Conservation (phyloP, 2,329 filamentous ascomycete genomes). For the Botrytis tulipae region DNA sequence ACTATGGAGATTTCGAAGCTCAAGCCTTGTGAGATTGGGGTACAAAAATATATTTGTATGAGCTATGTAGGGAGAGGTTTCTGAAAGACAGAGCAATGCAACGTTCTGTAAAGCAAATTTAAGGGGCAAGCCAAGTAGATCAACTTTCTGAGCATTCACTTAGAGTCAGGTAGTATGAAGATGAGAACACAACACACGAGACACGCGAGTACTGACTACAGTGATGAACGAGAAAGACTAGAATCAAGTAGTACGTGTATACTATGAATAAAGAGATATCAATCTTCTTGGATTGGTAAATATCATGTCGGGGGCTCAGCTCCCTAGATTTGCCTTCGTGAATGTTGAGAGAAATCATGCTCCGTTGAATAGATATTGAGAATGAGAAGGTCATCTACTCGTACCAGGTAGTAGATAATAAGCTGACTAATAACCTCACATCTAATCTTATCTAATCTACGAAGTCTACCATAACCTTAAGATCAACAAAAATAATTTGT, state of each 20-base stretch:
- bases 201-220: neutral
- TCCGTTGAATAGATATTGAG: neutral
- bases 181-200: neutral
- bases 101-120: neutral
- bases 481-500: slow-evolving; percentile 12
- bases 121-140: neutral
- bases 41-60: neutral
- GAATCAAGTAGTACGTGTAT: neutral
- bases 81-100: neutral
- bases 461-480: neutral
- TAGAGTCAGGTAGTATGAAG: neutral
- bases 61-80: neutral
- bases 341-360: neutral
- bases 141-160: neutral
- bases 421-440: neutral
- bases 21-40: neutral
- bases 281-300: neutral
- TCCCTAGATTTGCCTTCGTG: neutral
- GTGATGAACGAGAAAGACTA: neutral
- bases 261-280: neutral
- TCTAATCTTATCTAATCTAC: slow-evolving; percentile 15
- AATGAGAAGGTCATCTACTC: neutral
- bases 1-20: neutral
- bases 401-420: neutral
- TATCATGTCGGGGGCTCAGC: neutral